Base-by-base conservation (phyloP, 495 filamentous ascomycete genomes). In the Pyrenula aspistea region DNA sequence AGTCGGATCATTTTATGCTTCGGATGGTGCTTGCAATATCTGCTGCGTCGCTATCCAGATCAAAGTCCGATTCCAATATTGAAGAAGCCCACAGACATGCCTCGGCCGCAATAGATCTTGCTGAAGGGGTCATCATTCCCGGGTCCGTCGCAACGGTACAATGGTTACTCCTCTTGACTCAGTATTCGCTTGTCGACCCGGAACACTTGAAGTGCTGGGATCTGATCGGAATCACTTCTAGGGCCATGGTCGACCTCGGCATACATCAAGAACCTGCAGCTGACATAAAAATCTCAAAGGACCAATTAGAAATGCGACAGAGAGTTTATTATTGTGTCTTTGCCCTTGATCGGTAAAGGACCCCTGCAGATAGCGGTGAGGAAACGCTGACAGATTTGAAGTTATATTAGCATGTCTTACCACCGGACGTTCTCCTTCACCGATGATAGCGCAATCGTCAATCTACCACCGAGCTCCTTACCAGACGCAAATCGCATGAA, bases 131-230 rank as follows among this genome's bases (percentile, higher is more conserved):
- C 2, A 75, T 97, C 36, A 83, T 82, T 57, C 91, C 92, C 0
- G 91, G 90, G 2, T 88, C 88, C 57, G 78, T 87, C 2, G 77
- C 77, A 2, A 87, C 90, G 49, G 88, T 96, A 15, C 91, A 95
- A 67, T 86, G 89, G 1, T 78, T 95, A 36, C 65, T 95, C 22
- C 77, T 96, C 8, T 81, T 97, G 48, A 89, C 89, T 0, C 79
- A 90, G 58, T 97, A 96, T 68, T 83, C 90, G 2, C 85, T 91
- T 69, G 74, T 94, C 25, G 90, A 96, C 63, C 91, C 91, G 12
- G 77, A 79, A 42, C 90, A 91, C 65, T 94, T 95, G 65, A 88
- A 93, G 56, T 87, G 83, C 62, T 96, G 92, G 89, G 88, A 89
- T 57, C 67, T 96, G 54, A 85, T 95, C 54, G 92, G 91, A 23